Base-by-base conservation (phyloP, 495 filamentous ascomycete genomes). In the Neurospora cerealis region DNA sequence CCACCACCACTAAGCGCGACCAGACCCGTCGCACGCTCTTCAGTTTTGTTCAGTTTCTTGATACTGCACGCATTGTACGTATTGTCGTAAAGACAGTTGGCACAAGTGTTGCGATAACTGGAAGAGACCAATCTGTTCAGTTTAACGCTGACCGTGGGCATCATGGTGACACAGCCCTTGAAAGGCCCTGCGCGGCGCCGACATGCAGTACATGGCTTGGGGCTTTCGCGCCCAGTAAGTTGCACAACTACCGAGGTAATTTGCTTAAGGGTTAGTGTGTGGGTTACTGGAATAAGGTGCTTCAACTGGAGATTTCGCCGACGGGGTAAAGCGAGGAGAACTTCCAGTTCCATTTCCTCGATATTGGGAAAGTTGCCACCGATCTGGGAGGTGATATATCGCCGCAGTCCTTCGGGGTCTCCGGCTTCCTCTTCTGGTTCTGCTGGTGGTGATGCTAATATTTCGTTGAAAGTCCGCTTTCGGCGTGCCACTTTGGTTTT, bases 131-230 rank as follows among this genome's bases (percentile, higher is more conserved):
- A 21, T 9, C 15, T 66, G 28, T 1, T 9, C 4, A 74, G 21
- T 1, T 39, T 21, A 15, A 44, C 4, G n/a, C 19, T 21, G 9
- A 70, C 21, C n/a, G 44, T 40, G 0, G 28, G 19, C 0, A 71
- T 5, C 2, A 40, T 32, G 15, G 54, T 69, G 38, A 75, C 66
- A 39, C 77, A 78, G 19, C 28, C 17, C 6, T 34, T 15, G 15
- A 72, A 75, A 1, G 71, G 75, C 9, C 71, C 71, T 15, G 32
- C n/a, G 13, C 60, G 40, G 28, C 66, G 74, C 4, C 77, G 75
- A 66, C 76, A 78, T 2, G 48, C 37, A 9, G 71, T 71, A 24
- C 76, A 78, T 7, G 73, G 24, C 3, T 17, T 73, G 2, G 38
- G 28, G 19, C 15, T 38, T 17, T 69, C 32, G 17, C 44, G 69